These are phyloP conservation scores for Hygrocybe punicea DNA, from an alignment of 768 basidiomycete genomes.

Conservation along the genomic window DNA sequence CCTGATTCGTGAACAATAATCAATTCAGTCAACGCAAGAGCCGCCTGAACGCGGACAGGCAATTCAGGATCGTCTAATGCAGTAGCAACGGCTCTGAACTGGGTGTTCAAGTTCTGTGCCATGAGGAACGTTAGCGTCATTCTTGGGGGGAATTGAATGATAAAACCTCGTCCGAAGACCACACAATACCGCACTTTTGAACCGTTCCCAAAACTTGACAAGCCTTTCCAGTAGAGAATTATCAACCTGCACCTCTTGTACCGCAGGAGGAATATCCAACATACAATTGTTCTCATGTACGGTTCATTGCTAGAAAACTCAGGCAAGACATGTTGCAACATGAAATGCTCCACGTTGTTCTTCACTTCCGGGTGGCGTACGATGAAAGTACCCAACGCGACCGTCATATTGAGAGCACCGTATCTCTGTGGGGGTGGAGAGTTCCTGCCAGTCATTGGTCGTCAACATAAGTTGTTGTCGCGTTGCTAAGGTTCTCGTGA, in stretches of 20 bases:
- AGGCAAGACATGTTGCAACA: constrained; percentile 69
- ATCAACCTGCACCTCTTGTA: background rate
- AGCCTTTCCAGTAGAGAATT: constrained; percentile 44
- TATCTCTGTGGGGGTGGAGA: constrained; percentile 65
- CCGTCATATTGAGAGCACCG: constrained; percentile 81
- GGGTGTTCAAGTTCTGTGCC: constrained; percentile 54
- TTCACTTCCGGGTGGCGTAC: constrained; percentile 83
- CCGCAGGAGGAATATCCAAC: constrained; percentile 25
- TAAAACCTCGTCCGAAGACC: constrained; percentile 60
- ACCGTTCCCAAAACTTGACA: constrained; percentile 77
- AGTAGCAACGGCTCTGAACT: constrained; percentile 63
- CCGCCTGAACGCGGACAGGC: constrained; percentile 82
- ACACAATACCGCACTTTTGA: constrained; percentile 64
- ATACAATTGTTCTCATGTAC: constrained; percentile 73
- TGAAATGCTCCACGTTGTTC: constrained; percentile 71
- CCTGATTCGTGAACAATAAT: constrained; percentile 61
- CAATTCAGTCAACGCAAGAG: constrained; percentile 75
- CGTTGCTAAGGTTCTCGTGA: background rate
- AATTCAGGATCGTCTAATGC: constrained; percentile 75
- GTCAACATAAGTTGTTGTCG: background rate
- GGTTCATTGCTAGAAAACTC: constrained; percentile 64
- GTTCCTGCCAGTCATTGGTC: constrained; percentile 22
- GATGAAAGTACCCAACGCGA: constrained; percentile 71
- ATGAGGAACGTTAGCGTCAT: constrained; percentile 6
- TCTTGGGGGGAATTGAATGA: background rate